A percentile compares a stretch with the other conserved stretches of the same genome.
These are phyloP conservation scores for Aureobasidium vineae DNA, from an alignment of 2,329 filamentous ascomycete genomes.

Conservation along the genomic window DNA sequence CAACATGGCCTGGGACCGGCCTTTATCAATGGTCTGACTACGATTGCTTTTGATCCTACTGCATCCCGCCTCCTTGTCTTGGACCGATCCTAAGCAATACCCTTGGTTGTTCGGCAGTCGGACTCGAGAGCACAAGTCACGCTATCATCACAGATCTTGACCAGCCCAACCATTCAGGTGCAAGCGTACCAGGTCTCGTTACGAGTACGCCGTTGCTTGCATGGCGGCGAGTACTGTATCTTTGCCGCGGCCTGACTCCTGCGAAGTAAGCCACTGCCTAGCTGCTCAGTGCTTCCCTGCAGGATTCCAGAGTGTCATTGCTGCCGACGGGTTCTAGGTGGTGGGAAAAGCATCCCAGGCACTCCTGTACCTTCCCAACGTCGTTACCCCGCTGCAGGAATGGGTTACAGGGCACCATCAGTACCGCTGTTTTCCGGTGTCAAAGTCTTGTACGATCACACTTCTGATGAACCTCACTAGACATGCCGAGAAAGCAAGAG, in stretches of 20 bases:
- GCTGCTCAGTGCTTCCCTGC: conserved; percentile 7
- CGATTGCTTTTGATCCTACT: conserved; percentile 3
- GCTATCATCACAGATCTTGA: conserved; percentile 20
- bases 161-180: neutral
- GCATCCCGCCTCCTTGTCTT: conserved; percentile 17
- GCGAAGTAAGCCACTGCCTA: conserved; percentile 4
- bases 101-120: conserved; percentile 7
- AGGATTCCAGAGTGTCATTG: conserved; percentile 11
- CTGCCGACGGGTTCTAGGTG: conserved; percentile 14
- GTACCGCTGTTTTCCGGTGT: conserved; percentile 9
- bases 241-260: conserved; percentile 14
- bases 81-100: neutral
- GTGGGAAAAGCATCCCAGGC: neutral
- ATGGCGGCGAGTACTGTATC: conserved; percentile 1
- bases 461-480: neutral
- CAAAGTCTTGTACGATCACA: neutral
- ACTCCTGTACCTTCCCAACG: conserved; percentile 6
- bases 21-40: conserved; percentile 15
- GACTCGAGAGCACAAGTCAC: conserved; percentile 14
- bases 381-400: conserved; percentile 19
- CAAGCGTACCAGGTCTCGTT: conserved; percentile 2
- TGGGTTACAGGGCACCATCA: neutral
- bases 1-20: neutral
- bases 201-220: conserved; percentile 13
- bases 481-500: conserved; percentile 8